These are phyloP conservation scores for Parastagonospora nodorum DNA, from an alignment of 2,329 filamentous ascomycete species.

Conservation along the genomic window DNA sequence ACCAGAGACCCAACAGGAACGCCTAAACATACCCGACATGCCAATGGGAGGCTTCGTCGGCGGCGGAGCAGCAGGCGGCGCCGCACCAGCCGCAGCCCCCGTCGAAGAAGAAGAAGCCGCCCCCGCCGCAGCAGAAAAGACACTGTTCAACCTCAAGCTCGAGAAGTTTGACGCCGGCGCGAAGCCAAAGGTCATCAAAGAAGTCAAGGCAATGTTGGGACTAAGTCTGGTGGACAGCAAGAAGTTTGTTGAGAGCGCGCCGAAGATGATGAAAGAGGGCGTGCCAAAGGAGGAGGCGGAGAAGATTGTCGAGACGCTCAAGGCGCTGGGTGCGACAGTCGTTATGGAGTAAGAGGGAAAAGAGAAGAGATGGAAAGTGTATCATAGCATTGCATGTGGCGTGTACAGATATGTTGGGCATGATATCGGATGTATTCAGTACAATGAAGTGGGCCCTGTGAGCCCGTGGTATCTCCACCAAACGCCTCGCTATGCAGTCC, in stretches of 20 bases:
- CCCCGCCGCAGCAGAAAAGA: constrained; percentile 89
- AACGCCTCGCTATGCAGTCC: constrained; percentile 33
- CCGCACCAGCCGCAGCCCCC: constrained; percentile 65
- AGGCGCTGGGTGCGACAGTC: constrained; percentile 87
- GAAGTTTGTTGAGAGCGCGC: constrained; percentile 99
- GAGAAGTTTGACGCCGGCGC: constrained; percentile 82
- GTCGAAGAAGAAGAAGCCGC: constrained; percentile 84
- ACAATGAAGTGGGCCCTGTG: constrained; percentile 20
- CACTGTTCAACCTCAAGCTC: constrained; percentile 95
- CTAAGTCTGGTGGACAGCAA: constrained; percentile 98
- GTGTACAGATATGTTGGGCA: constrained; percentile 47
- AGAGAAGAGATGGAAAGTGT: constrained; percentile 21
- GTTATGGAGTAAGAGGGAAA: constrained; percentile 75
- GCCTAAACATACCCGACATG: constrained; percentile 97
- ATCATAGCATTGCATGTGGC: constrained; percentile 42
- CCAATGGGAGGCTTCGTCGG: constrained; percentile 89
- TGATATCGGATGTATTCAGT: constrained; percentile 38
- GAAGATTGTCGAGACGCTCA: constrained; percentile 96
- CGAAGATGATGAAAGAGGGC: constrained; percentile 98
- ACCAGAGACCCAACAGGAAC: constrained; percentile 63
- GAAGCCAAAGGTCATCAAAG: constrained; percentile 99
- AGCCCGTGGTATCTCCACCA: constrained; percentile 36
- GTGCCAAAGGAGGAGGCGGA: constrained; percentile 98
- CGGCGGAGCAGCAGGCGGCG: constrained; percentile 60
- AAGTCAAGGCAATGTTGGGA: constrained; percentile 95